These are phyloP conservation scores for Bullera alba DNA, from an alignment of 768 basidiomycete species.

Conservation along the genomic window DNA sequence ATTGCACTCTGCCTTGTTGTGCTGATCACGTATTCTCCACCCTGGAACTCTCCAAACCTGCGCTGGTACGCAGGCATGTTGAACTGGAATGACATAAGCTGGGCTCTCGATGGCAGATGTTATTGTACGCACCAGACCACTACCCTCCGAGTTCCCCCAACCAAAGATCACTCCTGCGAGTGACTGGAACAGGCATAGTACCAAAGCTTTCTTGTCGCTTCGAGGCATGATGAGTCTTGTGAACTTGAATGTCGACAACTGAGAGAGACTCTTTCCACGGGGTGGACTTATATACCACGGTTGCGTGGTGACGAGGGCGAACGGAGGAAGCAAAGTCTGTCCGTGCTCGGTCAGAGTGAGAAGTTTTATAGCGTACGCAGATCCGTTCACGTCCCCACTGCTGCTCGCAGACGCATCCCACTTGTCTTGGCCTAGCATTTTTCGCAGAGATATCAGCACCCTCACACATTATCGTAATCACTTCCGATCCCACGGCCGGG, in stretches of 20 bases:
- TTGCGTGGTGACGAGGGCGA: background rate
- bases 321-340: too few relatives aligned
- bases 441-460: too few relatives aligned
- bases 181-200: slow-evolving; percentile 43
- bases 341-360: background rate
- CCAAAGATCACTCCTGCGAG: slow-evolving; percentile 44
- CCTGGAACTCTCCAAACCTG: slow-evolving; percentile 35
- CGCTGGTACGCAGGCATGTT: slow-evolving; percentile 32
- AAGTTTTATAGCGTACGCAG: background rate
- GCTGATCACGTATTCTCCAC: slow-evolving; percentile 27
- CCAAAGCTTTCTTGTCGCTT: slow-evolving; percentile 35
- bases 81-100: slow-evolving; percentile 18
- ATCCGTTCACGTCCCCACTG: too few relatives aligned
- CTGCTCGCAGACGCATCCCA: too few relatives aligned
- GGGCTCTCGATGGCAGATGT: background rate
- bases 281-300: background rate
- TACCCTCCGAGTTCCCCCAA: slow-evolving; percentile 42
- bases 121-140: slow-evolving; percentile 29
- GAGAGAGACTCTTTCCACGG: background rate
- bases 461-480: too few relatives aligned
- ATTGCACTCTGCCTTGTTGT: slow-evolving; percentile 41
- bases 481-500: too few relatives aligned
- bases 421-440: too few relatives aligned
- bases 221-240: slow-evolving; percentile 1
- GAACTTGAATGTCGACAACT: background rate